phyloP scores from a whole-genome alignment of 371 early-diverging fungal genomes.

The Chytridium lagenaria region DNA sequence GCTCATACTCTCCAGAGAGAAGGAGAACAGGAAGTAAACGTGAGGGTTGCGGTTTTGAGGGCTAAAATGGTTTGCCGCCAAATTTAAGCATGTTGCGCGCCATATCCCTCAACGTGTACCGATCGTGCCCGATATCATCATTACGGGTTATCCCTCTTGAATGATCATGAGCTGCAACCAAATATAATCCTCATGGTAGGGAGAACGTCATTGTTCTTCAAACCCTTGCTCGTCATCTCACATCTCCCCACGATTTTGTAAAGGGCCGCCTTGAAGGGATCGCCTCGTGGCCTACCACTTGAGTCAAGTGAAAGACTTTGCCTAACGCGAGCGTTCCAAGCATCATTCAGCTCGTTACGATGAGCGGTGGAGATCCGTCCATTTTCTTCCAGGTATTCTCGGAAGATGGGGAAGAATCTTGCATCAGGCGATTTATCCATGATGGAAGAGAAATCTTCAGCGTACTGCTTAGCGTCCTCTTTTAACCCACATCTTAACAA shows the following conservation, averaged over 20 bases:
- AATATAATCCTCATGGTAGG: constrained; percentile 82
- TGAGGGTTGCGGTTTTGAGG: constrained; percentile 72
- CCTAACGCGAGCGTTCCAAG: constrained; percentile 60
- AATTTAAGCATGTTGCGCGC: constrained; percentile 67
- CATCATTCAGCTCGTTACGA: constrained; percentile 58
- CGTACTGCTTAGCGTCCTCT: constrained; percentile 68
- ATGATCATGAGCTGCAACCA: constrained; percentile 80
- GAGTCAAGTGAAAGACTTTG: constrained; percentile 26
- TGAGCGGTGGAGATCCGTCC: constrained; percentile 29
- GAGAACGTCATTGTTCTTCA: constrained; percentile 61
- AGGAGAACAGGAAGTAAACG: constrained; percentile 82
- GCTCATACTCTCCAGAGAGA: constrained; percentile 87
- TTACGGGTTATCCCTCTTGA: constrained; percentile 60
- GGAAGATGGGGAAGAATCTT: constrained; percentile 23
- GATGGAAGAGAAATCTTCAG: constrained; percentile 12
- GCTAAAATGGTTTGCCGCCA: constrained; percentile 74
- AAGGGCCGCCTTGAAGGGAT: constrained; percentile 87
- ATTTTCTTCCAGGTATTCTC: constrained; percentile 56
- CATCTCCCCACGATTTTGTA: constrained; percentile 90
- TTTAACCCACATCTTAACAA: constrained; percentile 76
- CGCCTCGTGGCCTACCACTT: constrained; percentile 47
- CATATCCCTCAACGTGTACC: constrained; percentile 71
- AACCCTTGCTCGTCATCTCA: constrained; percentile 68
- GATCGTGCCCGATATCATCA: constrained; percentile 59
- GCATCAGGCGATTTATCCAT: constrained; percentile 17